These are phyloP conservation scores for Leishmania lainsoni DNA, from an alignment of 208 protist species.

Conservation along the genomic window DNA sequence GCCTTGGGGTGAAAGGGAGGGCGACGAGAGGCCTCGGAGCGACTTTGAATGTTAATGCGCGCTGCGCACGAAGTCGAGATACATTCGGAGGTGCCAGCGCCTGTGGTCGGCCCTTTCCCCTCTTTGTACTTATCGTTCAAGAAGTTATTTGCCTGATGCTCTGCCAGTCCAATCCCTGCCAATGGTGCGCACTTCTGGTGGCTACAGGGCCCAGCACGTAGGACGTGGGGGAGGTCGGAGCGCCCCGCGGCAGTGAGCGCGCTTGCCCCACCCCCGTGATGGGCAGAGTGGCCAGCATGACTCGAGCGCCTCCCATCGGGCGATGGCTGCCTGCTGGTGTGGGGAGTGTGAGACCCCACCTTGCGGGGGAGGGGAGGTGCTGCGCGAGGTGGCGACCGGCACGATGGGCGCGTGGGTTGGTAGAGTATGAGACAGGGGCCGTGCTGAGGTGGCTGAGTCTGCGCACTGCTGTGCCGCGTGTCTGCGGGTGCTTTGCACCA, in stretches of 20 bases:
- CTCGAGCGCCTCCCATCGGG: neutral
- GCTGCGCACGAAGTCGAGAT: neutral
- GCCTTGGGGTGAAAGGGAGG: neutral
- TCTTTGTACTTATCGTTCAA: neutral
- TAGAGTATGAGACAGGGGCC: no score
- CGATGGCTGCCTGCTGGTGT: neutral
- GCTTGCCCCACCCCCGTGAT: neutral
- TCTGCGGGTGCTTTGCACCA: no score
- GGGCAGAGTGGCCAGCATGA: neutral
- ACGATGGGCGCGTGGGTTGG: no score
- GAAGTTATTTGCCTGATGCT: neutral
- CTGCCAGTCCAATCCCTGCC: neutral
- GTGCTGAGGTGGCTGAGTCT: no score
- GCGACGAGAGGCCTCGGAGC: neutral
- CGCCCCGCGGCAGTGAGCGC: neutral
- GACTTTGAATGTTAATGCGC: neutral
- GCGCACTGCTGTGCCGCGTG: no score
- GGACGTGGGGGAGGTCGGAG: neutral
- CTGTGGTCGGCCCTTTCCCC: neutral
- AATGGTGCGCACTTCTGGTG: neutral
- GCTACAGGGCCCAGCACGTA: neutral
- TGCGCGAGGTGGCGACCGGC: no score
- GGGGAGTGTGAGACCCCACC: neutral
- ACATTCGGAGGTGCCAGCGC: neutral
- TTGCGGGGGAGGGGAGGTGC: no score